Evolutionary conservation across 768 basidiomycete species (phyloP).

Genomic region (Myochromella boudieri): DNA sequence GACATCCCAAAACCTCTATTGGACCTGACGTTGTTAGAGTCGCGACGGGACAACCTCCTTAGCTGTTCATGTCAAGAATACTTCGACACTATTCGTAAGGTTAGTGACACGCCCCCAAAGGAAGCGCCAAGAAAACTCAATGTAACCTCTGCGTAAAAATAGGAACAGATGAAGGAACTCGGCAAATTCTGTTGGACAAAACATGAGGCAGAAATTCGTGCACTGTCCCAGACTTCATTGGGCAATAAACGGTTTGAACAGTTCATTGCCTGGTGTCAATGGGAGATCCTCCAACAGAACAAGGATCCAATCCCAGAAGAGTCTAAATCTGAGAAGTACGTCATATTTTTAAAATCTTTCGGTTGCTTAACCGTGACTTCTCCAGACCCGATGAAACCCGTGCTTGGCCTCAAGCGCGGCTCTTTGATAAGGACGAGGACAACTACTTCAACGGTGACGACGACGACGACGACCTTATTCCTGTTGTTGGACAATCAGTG

Average conservation of each 20-base stretch:
- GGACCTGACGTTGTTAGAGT: conserved; percentile 81
- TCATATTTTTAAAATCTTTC: conserved; percentile 7
- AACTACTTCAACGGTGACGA: conserved; percentile 91
- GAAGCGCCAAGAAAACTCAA: not conserved
- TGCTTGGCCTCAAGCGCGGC: conserved; percentile 45
- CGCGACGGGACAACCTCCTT: conserved; percentile 85
- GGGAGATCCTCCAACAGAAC: conserved; percentile 74
- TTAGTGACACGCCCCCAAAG: conserved; percentile 33
- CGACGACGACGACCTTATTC: conserved; percentile 62
- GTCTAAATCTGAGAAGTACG: conserved; percentile 51
- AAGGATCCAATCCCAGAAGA: conserved; percentile 69
- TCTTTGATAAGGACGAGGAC: conserved; percentile 80
- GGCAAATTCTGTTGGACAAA: conserved; percentile 82
- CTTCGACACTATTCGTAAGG: conserved; percentile 88
- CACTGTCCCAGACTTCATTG: conserved; percentile 58
- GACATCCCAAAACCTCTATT: conserved; percentile 84
- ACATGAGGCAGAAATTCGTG: conserved; percentile 64
- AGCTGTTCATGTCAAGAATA: conserved; percentile 95
- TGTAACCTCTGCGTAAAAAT: conserved; percentile 1
- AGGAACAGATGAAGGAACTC: conserved; percentile 89
- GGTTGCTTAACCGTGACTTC: conserved; percentile 7
- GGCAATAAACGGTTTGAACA: conserved; percentile 67
- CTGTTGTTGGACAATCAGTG: conserved; percentile 39
- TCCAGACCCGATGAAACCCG: conserved; percentile 41
- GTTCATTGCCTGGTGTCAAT: conserved; percentile 63